A percentile compares a stretch with the other conserved stretches of the same genome.
Evolutionary conservation across 2,329 filamentous ascomycete species (phyloP).

Genomic region (Diaporthe helianthi): DNA sequence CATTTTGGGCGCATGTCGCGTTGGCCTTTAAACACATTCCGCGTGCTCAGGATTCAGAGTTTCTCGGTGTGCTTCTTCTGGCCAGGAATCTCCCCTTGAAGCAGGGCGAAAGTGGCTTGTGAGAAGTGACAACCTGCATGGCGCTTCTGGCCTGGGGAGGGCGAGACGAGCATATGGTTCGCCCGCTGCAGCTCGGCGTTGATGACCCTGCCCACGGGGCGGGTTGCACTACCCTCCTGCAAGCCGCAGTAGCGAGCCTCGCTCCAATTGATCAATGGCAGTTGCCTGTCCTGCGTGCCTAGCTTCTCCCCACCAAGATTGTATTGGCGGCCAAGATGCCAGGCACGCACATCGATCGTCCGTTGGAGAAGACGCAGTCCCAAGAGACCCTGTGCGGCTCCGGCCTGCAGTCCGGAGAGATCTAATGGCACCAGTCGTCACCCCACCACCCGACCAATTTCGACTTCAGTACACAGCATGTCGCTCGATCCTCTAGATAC

Average conservation of each 20-base stretch:
- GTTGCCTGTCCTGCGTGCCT: constrained; percentile 17
- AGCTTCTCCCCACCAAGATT: constrained; percentile 12
- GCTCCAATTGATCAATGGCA: constrained; percentile 33
- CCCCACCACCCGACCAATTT: neutral
- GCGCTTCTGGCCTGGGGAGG: constrained; percentile 8
- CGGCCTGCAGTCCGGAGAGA: constrained; percentile 21
- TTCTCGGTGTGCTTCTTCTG: constrained; percentile 20
- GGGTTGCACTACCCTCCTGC: constrained; percentile 22
- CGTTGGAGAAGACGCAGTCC: neutral
- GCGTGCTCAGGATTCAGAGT: constrained; percentile 1
- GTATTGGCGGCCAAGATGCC: constrained; percentile 15
- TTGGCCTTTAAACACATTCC: neutral
- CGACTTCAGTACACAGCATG: constrained; percentile 21
- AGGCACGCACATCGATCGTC: neutral
- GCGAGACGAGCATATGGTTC: constrained; percentile 27
- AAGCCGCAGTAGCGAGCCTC: constrained; percentile 16
- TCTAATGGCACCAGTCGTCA: constrained; percentile 7
- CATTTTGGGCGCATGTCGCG: constrained; percentile 26
- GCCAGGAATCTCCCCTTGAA: constrained; percentile 15
- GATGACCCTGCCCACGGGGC: constrained; percentile 6
- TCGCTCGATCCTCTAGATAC: constrained; percentile 20
- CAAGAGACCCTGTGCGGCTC: constrained; percentile 28
- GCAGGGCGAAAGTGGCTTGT: constrained; percentile 31
- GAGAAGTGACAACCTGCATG: constrained; percentile 23
- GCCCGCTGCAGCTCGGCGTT: constrained; percentile 13